Evolutionary conservation across 1,139 yeast genomes (phyloP).

Genomic region (Suhomyces bokatorum): DNA sequence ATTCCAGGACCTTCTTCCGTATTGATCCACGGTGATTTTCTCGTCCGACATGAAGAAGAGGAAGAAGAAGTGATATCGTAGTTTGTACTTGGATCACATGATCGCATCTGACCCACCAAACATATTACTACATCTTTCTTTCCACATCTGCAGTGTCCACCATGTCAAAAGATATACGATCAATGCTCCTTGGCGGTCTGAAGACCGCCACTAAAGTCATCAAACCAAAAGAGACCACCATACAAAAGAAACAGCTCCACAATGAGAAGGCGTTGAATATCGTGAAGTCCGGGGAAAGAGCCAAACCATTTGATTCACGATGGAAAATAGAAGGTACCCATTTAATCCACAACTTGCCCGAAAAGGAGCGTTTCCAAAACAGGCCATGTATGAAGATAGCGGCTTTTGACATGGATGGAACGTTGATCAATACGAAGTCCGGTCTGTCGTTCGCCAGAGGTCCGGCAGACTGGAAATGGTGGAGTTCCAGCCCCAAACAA

Average conservation of each 20-base stretch:
- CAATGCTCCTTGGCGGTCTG: constrained; percentile 6
- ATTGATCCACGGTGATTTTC: constrained; percentile 39
- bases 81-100: not conserved
- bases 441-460: constrained; percentile 56
- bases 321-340: constrained; percentile 32
- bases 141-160: not conserved
- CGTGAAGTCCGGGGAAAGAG: not conserved
- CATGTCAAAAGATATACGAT: constrained; percentile 9
- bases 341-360: constrained; percentile 34
- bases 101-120: not conserved
- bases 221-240: not conserved
- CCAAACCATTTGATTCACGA: constrained; percentile 7
- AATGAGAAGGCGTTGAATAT: not conserved
- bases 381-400: constrained; percentile 44
- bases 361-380: constrained; percentile 5
- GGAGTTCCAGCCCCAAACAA: constrained; percentile 24
- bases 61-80: not conserved
- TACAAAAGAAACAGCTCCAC: not conserved
- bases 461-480: constrained; percentile 72
- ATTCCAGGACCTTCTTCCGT: constrained; percentile 73
- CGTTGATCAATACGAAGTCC: constrained; percentile 62
- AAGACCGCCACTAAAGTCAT: not conserved
- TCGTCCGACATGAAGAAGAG: constrained; percentile 8
- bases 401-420: constrained; percentile 77
- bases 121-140: too few species aligned